A percentile compares a stretch with the other conserved stretches of the same genome.
Conservation (phyloP, 73 alveolate species). For the Stentor roeselii region DNA sequence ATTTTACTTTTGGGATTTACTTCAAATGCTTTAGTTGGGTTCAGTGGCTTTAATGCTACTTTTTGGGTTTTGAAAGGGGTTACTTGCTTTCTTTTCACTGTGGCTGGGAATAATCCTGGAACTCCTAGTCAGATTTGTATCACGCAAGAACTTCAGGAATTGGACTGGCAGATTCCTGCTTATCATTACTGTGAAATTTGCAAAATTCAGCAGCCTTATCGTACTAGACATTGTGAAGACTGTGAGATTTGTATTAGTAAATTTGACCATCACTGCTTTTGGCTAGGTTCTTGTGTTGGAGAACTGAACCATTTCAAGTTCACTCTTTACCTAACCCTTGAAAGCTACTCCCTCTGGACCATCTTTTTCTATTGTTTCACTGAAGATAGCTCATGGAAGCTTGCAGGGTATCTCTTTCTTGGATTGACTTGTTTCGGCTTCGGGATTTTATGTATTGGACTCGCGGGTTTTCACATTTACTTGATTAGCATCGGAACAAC, state of each 20-base stretch:
- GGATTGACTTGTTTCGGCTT: constrained; percentile 41
- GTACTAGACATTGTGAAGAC: constrained; percentile 69
- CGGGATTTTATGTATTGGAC: constrained; percentile 37
- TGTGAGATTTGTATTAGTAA: constrained; percentile 66
- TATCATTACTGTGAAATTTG: constrained; percentile 37
- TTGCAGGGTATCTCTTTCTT: constrained; percentile 40
- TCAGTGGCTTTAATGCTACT: background rate
- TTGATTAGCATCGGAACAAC: constrained; percentile 60
- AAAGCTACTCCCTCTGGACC: constrained; percentile 25
- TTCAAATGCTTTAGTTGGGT: background rate
- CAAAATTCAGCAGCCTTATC: constrained; percentile 44
- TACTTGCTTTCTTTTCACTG: background rate
- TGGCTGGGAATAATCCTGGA: constrained; percentile 3
- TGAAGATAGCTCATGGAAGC: constrained; percentile 30
- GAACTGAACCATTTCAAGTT: constrained; percentile 73
- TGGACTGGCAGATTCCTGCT: constrained; percentile 22
- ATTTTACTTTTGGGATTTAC: background rate
- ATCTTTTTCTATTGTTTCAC: constrained; percentile 37
- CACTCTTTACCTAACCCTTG: constrained; percentile 51
- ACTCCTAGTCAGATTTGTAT: background rate
- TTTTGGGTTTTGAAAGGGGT: background rate
- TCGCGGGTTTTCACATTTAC: constrained; percentile 55
- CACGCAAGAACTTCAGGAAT: background rate
- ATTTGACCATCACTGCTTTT: constrained; percentile 78
- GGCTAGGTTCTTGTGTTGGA: constrained; percentile 79